Conservation (phyloP, 306 rosid genomes). For the Prunus fruticosa region DNA sequence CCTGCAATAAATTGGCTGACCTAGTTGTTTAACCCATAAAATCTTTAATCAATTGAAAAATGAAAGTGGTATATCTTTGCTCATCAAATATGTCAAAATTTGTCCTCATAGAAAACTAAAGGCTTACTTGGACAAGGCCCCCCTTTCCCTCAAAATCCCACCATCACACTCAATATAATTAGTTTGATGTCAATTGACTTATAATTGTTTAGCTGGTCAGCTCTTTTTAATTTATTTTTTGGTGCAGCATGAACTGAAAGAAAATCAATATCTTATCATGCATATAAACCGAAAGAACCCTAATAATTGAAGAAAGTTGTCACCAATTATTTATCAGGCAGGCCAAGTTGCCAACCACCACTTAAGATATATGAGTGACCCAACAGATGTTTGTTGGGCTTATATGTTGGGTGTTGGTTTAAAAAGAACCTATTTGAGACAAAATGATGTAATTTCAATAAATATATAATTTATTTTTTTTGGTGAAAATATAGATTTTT, state of each 20-base stretch:
- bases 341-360: conserved; percentile 15
- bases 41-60: conserved; percentile 25
- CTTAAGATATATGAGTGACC: conserved; percentile 11
- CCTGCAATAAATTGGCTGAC: conserved; percentile 14
- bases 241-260: conserved; percentile 9
- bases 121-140: conserved; percentile 17
- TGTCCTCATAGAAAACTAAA: conserved; percentile 2
- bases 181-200: neutral
- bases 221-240: neutral
- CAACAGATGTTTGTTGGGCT: neutral
- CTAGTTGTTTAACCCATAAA: conserved; percentile 26
- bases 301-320: conserved; percentile 35
- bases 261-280: conserved; percentile 27
- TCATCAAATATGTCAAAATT: conserved; percentile 38
- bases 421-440: neutral
- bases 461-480: too few relatives aligned
- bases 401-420: neutral
- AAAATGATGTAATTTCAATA: too few relatives aligned
- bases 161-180: neutral
- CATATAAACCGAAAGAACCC: conserved; percentile 23
- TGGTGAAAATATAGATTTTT: too few relatives aligned
- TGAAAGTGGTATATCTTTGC: conserved; percentile 21
- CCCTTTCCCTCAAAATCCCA: neutral
- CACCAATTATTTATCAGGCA: conserved; percentile 31
- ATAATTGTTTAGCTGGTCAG: neutral